phyloP scores from a whole-genome alignment of 208 protist species.

The Naegleria gruberi region DNA sequence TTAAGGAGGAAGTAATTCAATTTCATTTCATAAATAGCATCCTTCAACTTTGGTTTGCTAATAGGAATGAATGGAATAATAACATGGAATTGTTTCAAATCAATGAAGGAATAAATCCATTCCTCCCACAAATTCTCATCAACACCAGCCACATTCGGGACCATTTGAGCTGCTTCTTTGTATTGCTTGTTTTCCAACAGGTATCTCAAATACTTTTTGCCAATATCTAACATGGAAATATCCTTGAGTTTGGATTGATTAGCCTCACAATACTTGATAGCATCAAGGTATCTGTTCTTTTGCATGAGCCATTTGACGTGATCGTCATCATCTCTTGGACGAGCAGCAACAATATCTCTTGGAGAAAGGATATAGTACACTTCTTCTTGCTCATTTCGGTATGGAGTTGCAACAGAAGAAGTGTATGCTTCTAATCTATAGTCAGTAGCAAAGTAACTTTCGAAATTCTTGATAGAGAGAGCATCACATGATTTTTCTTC shows the following conservation, averaged over 20 bases:
- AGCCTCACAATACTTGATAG: slow-evolving; percentile 17
- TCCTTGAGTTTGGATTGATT: background rate
- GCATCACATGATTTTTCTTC: slow-evolving; percentile 58
- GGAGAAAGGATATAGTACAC: slow-evolving; percentile 56
- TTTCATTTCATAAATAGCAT: slow-evolving; percentile 44
- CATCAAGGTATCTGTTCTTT: slow-evolving; percentile 35
- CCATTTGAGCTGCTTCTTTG: background rate
- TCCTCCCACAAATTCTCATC: slow-evolving; percentile 46
- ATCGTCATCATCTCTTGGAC: slow-evolving; percentile 55
- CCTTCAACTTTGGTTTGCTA: slow-evolving; percentile 36
- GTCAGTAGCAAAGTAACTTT: background rate
- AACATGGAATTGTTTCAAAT: slow-evolving; percentile 35
- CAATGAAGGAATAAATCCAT: slow-evolving; percentile 50
- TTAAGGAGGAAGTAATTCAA: slow-evolving; percentile 36
- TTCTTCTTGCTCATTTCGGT: slow-evolving; percentile 21
- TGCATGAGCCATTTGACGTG: slow-evolving; percentile 57
- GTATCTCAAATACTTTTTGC: slow-evolving; percentile 22
- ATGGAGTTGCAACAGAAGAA: background rate
- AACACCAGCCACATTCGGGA: background rate
- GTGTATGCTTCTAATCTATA: slow-evolving; percentile 4
- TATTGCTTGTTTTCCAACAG: background rate
- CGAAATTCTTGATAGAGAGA: slow-evolving; percentile 32
- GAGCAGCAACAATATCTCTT: slow-evolving; percentile 60
- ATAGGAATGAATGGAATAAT: slow-evolving; percentile 53
- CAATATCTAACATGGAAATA: background rate